phyloP scores from a whole-genome alignment of 2,329 filamentous ascomycete species.

The Tolypocladium guangdongense region DNA sequence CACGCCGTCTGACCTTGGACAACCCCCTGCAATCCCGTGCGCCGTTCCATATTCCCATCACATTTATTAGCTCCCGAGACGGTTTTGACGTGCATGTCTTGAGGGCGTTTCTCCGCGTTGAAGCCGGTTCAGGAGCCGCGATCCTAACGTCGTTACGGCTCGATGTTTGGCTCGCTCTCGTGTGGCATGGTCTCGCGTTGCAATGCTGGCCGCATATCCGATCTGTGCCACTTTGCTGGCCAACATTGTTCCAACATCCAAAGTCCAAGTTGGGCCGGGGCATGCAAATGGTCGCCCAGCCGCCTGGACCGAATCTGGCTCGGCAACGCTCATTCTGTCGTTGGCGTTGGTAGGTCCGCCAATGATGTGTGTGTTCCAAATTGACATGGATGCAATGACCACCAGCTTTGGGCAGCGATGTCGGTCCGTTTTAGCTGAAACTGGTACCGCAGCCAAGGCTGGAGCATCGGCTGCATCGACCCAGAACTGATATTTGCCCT shows the following conservation, averaged over 20 bases:
- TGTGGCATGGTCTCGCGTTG: background rate
- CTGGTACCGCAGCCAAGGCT: background rate
- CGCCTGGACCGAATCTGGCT: background rate
- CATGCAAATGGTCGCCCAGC: background rate
- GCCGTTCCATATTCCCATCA: background rate
- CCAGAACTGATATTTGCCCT: background rate
- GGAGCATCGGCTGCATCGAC: background rate
- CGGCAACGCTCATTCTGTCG: background rate
- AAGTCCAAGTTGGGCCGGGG: background rate
- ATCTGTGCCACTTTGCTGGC: background rate
- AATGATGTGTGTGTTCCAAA: background rate
- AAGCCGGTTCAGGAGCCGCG: background rate
- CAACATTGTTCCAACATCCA: background rate
- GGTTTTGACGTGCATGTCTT: background rate
- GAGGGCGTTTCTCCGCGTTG: background rate
- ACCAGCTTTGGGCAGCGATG: background rate
- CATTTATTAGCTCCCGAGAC: background rate
- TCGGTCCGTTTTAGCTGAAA: background rate
- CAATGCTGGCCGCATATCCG: background rate
- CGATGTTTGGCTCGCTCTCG: background rate
- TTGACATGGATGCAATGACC: background rate
- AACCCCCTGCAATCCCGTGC: background rate
- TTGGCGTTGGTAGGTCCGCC: background rate
- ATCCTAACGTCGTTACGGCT: background rate
- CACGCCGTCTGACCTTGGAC: background rate